Percentiles rank a stretch among this genome's conserved stretches.
Evolutionary conservation across 306 rosid species (phyloP).

Genomic region (Sicyos baderoa): DNA sequence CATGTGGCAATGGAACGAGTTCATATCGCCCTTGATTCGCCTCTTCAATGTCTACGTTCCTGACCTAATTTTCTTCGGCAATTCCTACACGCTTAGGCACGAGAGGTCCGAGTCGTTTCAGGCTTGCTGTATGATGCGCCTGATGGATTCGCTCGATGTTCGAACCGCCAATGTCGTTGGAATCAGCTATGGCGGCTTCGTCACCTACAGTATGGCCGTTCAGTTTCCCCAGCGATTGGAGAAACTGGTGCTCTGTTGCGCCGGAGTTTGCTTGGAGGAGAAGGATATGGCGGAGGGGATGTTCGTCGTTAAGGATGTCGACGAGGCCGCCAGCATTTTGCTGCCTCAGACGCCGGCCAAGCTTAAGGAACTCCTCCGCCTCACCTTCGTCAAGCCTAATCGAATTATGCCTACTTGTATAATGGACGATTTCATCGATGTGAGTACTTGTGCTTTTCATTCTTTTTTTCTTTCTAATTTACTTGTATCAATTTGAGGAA

Average conservation of each 20-base stretch:
- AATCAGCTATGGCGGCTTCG: conserved; percentile 76
- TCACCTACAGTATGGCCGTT: conserved; percentile 49
- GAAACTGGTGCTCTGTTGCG: conserved; percentile 45
- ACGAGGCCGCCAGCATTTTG: conserved; percentile 53
- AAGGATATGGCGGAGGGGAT: conserved; percentile 50
- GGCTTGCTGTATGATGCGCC: conserved; percentile 36
- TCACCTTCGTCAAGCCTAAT: conserved; percentile 51
- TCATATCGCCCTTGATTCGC: conserved; percentile 30
- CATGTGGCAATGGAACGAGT: conserved; percentile 71
- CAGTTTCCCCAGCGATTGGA: conserved; percentile 54
- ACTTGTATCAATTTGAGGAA: not conserved
- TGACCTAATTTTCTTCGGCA: conserved; percentile 69
- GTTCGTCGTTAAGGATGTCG: conserved; percentile 44
- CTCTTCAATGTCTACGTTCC: conserved; percentile 63
- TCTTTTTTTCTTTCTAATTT: not conserved
- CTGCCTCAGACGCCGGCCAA: conserved; percentile 62
- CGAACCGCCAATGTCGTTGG: conserved; percentile 45
- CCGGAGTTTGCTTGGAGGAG: conserved; percentile 69
- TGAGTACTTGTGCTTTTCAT: not conserved
- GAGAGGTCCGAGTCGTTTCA: conserved; percentile 56
- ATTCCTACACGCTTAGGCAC: conserved; percentile 36
- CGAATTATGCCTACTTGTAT: conserved; percentile 48
- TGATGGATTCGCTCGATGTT: conserved; percentile 48
- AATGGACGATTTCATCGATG: conserved; percentile 56
- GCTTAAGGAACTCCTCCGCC: conserved; percentile 44